These are phyloP conservation scores for Neurospora sp. DNA, from an alignment of 495 filamentous ascomycete genomes.

Conservation along the genomic window DNA sequence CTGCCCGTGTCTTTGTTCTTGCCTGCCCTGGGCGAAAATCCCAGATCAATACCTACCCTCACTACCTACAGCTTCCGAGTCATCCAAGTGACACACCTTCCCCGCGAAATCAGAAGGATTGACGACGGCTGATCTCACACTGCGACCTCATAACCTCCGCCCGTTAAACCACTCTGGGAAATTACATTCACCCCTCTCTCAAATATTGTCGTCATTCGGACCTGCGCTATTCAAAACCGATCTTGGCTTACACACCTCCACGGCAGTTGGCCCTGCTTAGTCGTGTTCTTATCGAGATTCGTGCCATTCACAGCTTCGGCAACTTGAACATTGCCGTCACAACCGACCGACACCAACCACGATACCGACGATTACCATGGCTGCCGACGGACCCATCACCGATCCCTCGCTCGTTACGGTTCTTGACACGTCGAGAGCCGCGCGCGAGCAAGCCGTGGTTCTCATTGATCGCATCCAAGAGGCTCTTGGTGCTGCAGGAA, in stretches of 20 bases:
- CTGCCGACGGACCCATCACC: constrained; percentile 50
- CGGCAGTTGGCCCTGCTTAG: neutral
- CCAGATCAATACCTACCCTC: neutral
- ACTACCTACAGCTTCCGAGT: neutral
- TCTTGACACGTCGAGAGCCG: constrained; percentile 56
- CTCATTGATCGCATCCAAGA: constrained; percentile 53
- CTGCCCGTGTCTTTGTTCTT: neutral
- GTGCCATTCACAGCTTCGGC: neutral
- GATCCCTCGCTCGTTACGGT: constrained; percentile 63
- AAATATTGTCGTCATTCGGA: neutral
- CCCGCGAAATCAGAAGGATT: neutral
- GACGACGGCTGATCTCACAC: neutral
- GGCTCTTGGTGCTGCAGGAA: constrained; percentile 24
- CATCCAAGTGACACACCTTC: neutral
- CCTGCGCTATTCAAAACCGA: neutral
- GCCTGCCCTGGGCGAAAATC: neutral
- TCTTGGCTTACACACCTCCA: neutral
- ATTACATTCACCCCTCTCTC: neutral
- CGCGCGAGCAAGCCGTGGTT: constrained; percentile 58
- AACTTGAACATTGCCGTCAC: neutral
- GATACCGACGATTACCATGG: constrained; percentile 21
- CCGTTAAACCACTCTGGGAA: neutral
- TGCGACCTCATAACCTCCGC: neutral
- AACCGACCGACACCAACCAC: neutral
- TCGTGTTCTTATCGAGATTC: neutral